These are phyloP conservation scores for Trametes punicea DNA, from an alignment of 768 basidiomycete species.

Conservation along the genomic window DNA sequence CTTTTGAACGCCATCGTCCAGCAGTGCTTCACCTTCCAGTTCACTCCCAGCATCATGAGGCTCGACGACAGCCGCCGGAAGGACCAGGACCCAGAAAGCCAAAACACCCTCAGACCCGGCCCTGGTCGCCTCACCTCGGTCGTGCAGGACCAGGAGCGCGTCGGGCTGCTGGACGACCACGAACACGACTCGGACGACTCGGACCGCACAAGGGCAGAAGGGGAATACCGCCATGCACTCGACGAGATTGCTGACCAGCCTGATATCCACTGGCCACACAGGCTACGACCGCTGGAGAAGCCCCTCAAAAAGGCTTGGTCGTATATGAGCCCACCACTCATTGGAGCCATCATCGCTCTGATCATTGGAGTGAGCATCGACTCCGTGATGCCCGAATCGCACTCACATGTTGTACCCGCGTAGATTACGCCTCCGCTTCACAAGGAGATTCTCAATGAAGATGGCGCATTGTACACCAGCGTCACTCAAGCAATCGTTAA, in stretches of 20 bases:
- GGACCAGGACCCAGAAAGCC: conserved; percentile 10
- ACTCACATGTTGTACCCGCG: neutral
- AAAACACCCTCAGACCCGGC: conserved; percentile 16
- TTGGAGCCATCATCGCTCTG: conserved; percentile 28
- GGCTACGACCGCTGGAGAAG: conserved; percentile 18
- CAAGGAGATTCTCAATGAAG: conserved; percentile 19
- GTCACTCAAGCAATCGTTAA: conserved; percentile 25
- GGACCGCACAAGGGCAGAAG: neutral
- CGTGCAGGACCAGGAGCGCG: conserved; percentile 28
- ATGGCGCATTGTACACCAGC: conserved; percentile 25
- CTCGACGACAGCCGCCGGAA: conserved; percentile 18
- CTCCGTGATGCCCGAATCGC: neutral
- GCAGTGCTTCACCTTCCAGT: conserved; percentile 30
- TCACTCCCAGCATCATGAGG: conserved; percentile 24
- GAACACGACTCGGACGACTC: conserved; percentile 10
- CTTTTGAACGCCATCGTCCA: conserved; percentile 31
- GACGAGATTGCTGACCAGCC: conserved; percentile 25
- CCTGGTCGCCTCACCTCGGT: conserved; percentile 17
- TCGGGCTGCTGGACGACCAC: conserved; percentile 26
- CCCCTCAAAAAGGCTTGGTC: conserved; percentile 19
- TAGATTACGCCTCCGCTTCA: conserved; percentile 26
- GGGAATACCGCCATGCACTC: conserved; percentile 14
- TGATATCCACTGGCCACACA: conserved; percentile 25
- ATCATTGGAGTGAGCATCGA: conserved; percentile 22
- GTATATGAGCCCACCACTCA: conserved; percentile 28